Evolutionary conservation across 768 basidiomycete species (phyloP).

Genomic region (Xanthoconium stramineum): DNA sequence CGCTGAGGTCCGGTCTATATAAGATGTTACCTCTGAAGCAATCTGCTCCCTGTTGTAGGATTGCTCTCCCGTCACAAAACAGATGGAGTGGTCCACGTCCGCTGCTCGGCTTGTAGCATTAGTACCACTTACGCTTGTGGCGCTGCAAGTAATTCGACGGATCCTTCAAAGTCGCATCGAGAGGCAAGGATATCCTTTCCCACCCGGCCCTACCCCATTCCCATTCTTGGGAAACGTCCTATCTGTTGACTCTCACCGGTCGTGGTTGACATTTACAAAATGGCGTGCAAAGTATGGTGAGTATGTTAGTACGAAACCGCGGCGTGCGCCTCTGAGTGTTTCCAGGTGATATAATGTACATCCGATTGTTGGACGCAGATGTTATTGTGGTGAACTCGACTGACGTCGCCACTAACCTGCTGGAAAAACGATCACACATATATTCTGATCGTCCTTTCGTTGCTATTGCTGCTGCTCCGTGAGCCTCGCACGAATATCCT

Average conservation of each 20-base stretch:
- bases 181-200: background rate
- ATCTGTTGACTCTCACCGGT: background rate
- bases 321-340: background rate
- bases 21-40: background rate
- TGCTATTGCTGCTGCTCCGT: background rate
- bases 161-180: background rate
- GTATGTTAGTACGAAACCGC: background rate
- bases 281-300: background rate
- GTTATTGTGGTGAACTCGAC: background rate
- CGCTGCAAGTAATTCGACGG: background rate
- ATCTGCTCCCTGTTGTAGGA: background rate
- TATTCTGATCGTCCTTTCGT: background rate
- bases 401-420: background rate
- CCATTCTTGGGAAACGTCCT: background rate
- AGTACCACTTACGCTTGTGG: background rate
- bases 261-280: background rate
- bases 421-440: background rate
- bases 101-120: background rate
- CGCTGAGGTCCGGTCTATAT: background rate
- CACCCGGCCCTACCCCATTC: background rate
- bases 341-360: background rate
- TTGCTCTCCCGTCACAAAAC: background rate
- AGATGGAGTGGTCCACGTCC: background rate
- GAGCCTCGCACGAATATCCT: background rate
- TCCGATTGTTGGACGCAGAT: background rate